Evolutionary conservation across 345 rosid genomes (phyloP).

Genomic region (Populus simonii): DNA sequence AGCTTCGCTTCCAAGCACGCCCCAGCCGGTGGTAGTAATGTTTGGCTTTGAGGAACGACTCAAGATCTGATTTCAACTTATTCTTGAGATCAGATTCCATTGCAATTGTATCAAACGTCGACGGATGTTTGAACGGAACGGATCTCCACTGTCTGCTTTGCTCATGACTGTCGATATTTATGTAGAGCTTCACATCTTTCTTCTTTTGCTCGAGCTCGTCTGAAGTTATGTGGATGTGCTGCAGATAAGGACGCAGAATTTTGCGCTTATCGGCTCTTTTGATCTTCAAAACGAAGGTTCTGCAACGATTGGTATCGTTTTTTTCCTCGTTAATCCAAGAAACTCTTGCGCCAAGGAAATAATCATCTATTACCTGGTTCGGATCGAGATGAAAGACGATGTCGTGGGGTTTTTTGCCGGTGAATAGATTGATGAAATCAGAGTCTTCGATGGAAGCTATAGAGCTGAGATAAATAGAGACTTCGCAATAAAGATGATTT

Average conservation of each 20-base stretch:
- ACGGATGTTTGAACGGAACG: constrained; percentile 67
- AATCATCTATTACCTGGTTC: constrained; percentile 60
- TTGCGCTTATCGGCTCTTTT: constrained; percentile 78
- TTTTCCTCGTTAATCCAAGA: constrained; percentile 59
- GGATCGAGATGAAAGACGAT: constrained; percentile 64
- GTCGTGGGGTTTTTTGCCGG: constrained; percentile 58
- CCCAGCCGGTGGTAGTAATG: constrained; percentile 71
- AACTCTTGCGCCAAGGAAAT: constrained; percentile 71
- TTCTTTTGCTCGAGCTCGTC: constrained; percentile 67
- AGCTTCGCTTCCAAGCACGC: constrained; percentile 80
- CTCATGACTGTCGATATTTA: constrained; percentile 36
- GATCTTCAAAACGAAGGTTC: constrained; percentile 55
- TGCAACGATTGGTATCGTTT: neutral
- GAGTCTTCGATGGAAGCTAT: constrained; percentile 69
- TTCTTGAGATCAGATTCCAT: constrained; percentile 70
- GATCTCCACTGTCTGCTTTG: constrained; percentile 68
- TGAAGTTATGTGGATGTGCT: constrained; percentile 73
- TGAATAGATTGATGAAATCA: constrained; percentile 74
- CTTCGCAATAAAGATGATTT: constrained; percentile 55
- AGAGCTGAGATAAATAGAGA: constrained; percentile 54
- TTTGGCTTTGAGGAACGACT: constrained; percentile 58
- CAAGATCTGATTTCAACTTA: constrained; percentile 68
- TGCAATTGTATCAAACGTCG: constrained; percentile 71
- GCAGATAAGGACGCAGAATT: constrained; percentile 76
- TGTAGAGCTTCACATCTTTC: constrained; percentile 51